phyloP scores from a whole-genome alignment of 371 early-diverging fungal species.

The Coemansia sp. region DNA sequence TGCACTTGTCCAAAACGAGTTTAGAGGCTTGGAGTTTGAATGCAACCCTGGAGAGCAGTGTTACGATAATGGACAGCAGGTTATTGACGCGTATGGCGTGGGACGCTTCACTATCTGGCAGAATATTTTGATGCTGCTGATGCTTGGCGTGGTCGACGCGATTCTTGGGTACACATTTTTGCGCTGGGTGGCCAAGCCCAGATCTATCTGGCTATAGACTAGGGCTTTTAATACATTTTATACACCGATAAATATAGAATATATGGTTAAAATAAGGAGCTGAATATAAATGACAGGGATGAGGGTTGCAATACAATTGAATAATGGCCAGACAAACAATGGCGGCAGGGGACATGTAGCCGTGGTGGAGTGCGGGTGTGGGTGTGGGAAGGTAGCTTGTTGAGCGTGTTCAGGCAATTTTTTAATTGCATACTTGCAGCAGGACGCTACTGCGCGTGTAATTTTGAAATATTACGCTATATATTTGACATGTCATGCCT shows the following conservation, averaged over 20 bases:
- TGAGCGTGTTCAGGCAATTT: too few relatives aligned
- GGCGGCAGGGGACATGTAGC: neutral
- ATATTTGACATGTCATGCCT: too few relatives aligned
- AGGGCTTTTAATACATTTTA: neutral
- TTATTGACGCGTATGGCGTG: slow-evolving; percentile 39
- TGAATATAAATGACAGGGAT: too few relatives aligned
- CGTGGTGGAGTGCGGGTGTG: neutral
- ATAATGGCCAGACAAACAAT: neutral
- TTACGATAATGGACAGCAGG: slow-evolving; percentile 38
- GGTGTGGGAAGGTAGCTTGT: neutral
- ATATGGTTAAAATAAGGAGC: too few relatives aligned
- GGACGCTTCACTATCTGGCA: slow-evolving; percentile 41
- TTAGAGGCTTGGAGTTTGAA: slow-evolving; percentile 26
- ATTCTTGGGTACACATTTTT: slow-evolving; percentile 37
- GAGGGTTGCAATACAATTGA: neutral
- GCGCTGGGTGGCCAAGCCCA: slow-evolving; percentile 52
- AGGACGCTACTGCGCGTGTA: neutral
- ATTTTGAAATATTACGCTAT: neutral
- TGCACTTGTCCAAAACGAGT: slow-evolving; percentile 41
- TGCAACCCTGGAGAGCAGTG: slow-evolving; percentile 39
- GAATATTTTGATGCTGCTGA: slow-evolving; percentile 36
- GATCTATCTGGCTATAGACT: slow-evolving; percentile 49
- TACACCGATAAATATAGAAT: neutral
- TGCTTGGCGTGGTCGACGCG: slow-evolving; percentile 34
- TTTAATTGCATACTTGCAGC: neutral